phyloP scores from a whole-genome alignment of 352 stramenopile species.

The Poterioochromonas sp. region DNA sequence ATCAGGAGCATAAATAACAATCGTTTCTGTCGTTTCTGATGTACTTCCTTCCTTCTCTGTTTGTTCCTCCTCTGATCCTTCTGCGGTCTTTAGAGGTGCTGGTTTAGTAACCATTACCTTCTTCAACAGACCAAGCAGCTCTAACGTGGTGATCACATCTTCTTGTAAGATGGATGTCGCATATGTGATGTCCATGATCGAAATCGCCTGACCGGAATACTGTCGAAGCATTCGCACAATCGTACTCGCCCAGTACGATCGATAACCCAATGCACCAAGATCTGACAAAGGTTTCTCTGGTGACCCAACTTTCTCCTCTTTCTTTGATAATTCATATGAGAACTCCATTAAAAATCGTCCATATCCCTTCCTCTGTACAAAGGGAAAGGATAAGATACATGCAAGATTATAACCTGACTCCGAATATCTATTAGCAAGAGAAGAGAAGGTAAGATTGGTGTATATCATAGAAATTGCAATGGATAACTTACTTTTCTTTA shows the following conservation, averaged over 20 bases:
- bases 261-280: constrained; percentile 51
- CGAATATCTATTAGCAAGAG: constrained; percentile 40
- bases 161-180: constrained; percentile 70
- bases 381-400: constrained; percentile 78
- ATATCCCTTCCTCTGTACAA: constrained; percentile 70
- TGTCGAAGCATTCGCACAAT: constrained; percentile 44
- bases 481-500: constrained; percentile 72
- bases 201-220: constrained; percentile 42
- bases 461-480: neutral
- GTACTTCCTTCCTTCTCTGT: neutral
- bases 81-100: neutral
- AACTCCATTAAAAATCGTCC: constrained; percentile 78
- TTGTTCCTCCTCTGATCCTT: neutral
- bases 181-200: constrained; percentile 68
- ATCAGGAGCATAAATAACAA: constrained; percentile 59
- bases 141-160: constrained; percentile 72
- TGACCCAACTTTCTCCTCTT: constrained; percentile 74
- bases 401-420: constrained; percentile 79
- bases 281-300: constrained; percentile 78
- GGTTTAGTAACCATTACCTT: neutral
- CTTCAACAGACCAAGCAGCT: constrained; percentile 43
- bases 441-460: neutral
- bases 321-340: constrained; percentile 73
- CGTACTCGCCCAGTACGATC: constrained; percentile 36
- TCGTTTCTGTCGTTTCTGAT: neutral